Conservation (phyloP, 1,139 yeast genomes). For the Hyphopichia pseudoburtonii region DNA sequence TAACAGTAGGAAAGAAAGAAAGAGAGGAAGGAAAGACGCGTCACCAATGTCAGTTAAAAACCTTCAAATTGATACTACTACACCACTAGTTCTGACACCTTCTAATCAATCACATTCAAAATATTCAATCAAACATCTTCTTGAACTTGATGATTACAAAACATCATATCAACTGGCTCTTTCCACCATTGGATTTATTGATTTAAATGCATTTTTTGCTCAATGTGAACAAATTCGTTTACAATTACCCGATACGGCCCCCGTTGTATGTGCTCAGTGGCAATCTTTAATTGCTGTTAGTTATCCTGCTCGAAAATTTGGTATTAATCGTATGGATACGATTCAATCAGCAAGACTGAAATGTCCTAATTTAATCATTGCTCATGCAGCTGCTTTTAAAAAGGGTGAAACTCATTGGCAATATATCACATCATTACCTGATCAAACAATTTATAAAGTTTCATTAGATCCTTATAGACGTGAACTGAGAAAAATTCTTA, state of each 20-base stretch:
- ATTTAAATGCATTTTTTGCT: slow-evolving; percentile 92
- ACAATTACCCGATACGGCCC: slow-evolving; percentile 63
- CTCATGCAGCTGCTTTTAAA: slow-evolving; percentile 92
- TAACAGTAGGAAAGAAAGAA: no score
- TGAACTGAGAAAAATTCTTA: slow-evolving; percentile 78
- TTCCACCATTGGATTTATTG: slow-evolving; percentile 83
- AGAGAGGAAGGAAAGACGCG: no score
- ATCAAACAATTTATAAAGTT: slow-evolving; percentile 66
- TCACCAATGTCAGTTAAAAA: slow-evolving; percentile 4
- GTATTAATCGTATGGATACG: slow-evolving; percentile 76
- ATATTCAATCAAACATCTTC: slow-evolving; percentile 49
- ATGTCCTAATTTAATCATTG: slow-evolving; percentile 73
- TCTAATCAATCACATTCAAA: slow-evolving; percentile 12
- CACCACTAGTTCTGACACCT: neutral
- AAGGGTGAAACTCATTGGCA: slow-evolving; percentile 87
- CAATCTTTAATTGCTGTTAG: slow-evolving; percentile 82
- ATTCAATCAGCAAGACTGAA: slow-evolving; percentile 65
- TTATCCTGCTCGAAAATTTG: slow-evolving; percentile 83
- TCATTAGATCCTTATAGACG: slow-evolving; percentile 88
- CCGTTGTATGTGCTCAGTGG: slow-evolving; percentile 97
- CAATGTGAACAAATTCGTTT: slow-evolving; percentile 86
- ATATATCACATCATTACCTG: slow-evolving; percentile 48
- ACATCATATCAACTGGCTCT: slow-evolving; percentile 63
- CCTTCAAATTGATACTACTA: neutral
- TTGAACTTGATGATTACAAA: slow-evolving; percentile 43